phyloP scores from a whole-genome alignment of 768 basidiomycete species.

The Boletus rubescentipes region DNA sequence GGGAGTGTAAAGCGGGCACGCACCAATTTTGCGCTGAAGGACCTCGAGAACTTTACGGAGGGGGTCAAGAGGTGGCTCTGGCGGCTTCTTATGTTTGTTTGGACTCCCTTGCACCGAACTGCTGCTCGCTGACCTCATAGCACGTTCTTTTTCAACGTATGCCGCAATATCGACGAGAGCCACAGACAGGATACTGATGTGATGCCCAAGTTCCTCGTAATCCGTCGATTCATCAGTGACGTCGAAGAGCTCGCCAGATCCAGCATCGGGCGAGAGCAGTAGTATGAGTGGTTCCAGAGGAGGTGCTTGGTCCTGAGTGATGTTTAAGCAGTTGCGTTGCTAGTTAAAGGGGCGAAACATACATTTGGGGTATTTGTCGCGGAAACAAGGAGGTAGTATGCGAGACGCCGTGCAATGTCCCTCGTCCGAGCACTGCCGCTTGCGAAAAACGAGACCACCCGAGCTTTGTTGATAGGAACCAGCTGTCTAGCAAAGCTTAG shows the following conservation, averaged over 20 bases:
- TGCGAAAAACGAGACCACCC: conserved; percentile 50
- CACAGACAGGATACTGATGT: conserved; percentile 55
- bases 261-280: conserved; percentile 46
- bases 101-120: conserved; percentile 22
- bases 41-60: conserved; percentile 48
- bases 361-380: conserved; percentile 9
- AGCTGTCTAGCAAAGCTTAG: conserved; percentile 40
- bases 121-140: conserved; percentile 7
- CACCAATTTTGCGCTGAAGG: conserved; percentile 63
- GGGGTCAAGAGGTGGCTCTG: conserved; percentile 45
- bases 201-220: conserved; percentile 57
- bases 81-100: conserved; percentile 30
- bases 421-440: conserved; percentile 48
- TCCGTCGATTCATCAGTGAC: conserved; percentile 53
- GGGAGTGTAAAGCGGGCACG: conserved; percentile 22
- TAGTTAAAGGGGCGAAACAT: conserved; percentile 2
- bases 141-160: conserved; percentile 52
- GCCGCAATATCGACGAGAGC: conserved; percentile 57
- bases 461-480: conserved; percentile 49
- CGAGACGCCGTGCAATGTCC: conserved; percentile 59
- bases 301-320: conserved; percentile 45
- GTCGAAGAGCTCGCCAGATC: conserved; percentile 48
- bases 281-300: conserved; percentile 50
- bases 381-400: conserved; percentile 37
- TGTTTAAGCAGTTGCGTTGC: not conserved